Conservation (phyloP, 106 monocot genomes). For the Vanilla planifolia region DNA sequence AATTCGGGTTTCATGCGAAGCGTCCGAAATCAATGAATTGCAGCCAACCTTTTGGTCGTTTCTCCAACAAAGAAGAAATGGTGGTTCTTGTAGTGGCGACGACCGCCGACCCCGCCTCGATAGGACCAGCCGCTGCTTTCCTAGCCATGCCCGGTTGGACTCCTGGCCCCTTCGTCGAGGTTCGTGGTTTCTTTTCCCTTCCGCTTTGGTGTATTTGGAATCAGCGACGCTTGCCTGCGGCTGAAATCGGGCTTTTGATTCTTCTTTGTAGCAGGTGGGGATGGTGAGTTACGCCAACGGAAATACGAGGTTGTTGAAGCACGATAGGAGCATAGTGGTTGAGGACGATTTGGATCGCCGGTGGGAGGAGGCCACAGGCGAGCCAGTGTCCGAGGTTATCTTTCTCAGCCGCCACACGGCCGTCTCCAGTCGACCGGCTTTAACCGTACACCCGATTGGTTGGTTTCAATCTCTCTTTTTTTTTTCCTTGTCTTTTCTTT, state of each 20-base stretch:
- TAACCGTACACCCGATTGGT: slow-evolving; percentile 98
- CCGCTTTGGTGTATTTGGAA: not conserved
- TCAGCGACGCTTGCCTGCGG: not conserved
- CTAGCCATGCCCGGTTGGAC: slow-evolving; percentile 91
- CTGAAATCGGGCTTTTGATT: not conserved
- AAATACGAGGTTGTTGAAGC: slow-evolving; percentile 63
- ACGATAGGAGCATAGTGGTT: slow-evolving; percentile 57
- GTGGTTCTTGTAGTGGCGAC: slow-evolving; percentile 88
- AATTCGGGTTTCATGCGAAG: too few relatives aligned
- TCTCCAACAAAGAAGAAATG: too few relatives aligned
- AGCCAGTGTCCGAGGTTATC: slow-evolving; percentile 73
- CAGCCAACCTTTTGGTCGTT: too few relatives aligned
- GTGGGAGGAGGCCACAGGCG: slow-evolving; percentile 79
- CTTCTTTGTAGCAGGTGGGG: slow-evolving; percentile 26
- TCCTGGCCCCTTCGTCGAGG: slow-evolving; percentile 61
- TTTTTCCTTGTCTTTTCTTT: too few relatives aligned
- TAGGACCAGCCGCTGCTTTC: slow-evolving; percentile 84
- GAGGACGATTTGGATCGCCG: slow-evolving; percentile 85
- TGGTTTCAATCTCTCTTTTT: not conserved
- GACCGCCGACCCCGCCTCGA: slow-evolving; percentile 74
- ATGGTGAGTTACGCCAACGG: slow-evolving; percentile 70
- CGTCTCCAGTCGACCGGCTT: slow-evolving; percentile 68
- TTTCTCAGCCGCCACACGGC: slow-evolving; percentile 92
- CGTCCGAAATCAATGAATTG: too few relatives aligned
- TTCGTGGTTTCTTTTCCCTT: not conserved